These are phyloP conservation scores for Leishmania lainsoni DNA, from an alignment of 208 protist species.

Conservation along the genomic window DNA sequence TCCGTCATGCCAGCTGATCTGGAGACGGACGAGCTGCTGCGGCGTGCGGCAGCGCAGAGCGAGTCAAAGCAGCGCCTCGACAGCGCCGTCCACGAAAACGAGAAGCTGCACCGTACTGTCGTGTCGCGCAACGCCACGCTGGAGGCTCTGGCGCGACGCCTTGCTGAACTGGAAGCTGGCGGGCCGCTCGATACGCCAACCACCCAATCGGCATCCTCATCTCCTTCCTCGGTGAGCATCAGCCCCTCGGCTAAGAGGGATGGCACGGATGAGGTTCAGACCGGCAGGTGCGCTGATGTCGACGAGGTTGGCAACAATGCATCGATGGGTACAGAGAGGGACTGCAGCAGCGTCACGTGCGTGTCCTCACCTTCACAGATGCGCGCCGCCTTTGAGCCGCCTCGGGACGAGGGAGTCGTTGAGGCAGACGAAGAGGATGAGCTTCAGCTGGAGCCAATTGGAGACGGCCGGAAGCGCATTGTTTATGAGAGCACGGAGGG, in stretches of 20 bases:
- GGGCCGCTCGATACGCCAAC: background rate
- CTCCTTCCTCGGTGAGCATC: slow-evolving; percentile 18
- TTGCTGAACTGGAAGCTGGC: slow-evolving; percentile 59
- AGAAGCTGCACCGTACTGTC: slow-evolving; percentile 35
- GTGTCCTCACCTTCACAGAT: slow-evolving; percentile 7
- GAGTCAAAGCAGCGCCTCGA: slow-evolving; percentile 38
- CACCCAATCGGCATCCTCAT: slow-evolving; percentile 14
- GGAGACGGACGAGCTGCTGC: slow-evolving; percentile 35
- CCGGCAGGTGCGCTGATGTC: background rate
- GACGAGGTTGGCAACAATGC: slow-evolving; percentile 1
- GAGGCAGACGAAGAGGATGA: slow-evolving; percentile 11
- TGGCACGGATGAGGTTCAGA: background rate
- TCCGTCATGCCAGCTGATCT: slow-evolving; percentile 41
- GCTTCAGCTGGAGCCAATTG: background rate
- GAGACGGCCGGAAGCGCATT: slow-evolving; percentile 26
- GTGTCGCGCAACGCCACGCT: slow-evolving; percentile 44
- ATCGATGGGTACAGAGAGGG: background rate
- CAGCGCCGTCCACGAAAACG: slow-evolving; percentile 43
- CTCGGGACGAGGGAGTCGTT: background rate
- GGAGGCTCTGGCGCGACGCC: slow-evolving; percentile 48
- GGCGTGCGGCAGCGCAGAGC: slow-evolving; percentile 34
- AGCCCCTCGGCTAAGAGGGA: slow-evolving; percentile 13
- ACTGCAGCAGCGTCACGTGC: background rate
- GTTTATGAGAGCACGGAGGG: slow-evolving; percentile 63
- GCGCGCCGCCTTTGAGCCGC: background rate